These are phyloP conservation scores for Grosmannia huntii DNA, from an alignment of 2,329 filamentous ascomycete genomes.

Conservation along the genomic window DNA sequence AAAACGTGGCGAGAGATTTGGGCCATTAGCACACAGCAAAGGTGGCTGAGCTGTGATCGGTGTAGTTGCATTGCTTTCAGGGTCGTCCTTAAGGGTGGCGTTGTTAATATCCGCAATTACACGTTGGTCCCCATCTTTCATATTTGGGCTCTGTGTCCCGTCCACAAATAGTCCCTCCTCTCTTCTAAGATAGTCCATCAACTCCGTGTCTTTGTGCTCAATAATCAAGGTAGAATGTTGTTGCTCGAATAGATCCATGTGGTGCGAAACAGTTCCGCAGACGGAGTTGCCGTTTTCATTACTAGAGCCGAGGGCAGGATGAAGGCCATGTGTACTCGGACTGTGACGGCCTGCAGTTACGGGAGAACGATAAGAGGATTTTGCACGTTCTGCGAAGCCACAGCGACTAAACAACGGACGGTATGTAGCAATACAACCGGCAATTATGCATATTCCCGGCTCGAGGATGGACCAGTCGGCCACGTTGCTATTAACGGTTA, in stretches of 20 bases:
- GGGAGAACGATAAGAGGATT: neutral
- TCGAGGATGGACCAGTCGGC: conserved; percentile 27
- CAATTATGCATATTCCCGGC: conserved; percentile 24
- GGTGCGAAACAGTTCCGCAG: neutral
- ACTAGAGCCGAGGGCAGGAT: neutral
- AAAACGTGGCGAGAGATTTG: neutral
- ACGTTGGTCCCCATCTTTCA: neutral
- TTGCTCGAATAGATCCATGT: neutral
- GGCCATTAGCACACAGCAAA: neutral
- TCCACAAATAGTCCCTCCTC: neutral
- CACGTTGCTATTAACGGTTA: conserved; percentile 16
- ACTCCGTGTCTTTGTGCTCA: neutral
- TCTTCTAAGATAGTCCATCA: neutral
- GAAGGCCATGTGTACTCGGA: neutral
- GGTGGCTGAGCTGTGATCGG: neutral
- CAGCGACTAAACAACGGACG: conserved; percentile 13
- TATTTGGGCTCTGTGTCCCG: too few species aligned
- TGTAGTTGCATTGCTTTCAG: neutral
- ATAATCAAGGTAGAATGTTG: neutral
- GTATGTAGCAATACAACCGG: conserved; percentile 18
- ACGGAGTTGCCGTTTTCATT: neutral
- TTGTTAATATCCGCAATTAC: neutral
- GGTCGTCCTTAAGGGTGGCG: neutral
- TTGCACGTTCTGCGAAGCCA: neutral
- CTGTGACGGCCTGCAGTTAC: neutral